Conservation (phyloP, 306 rosid genomes). For the Inga oerstediana region DNA sequence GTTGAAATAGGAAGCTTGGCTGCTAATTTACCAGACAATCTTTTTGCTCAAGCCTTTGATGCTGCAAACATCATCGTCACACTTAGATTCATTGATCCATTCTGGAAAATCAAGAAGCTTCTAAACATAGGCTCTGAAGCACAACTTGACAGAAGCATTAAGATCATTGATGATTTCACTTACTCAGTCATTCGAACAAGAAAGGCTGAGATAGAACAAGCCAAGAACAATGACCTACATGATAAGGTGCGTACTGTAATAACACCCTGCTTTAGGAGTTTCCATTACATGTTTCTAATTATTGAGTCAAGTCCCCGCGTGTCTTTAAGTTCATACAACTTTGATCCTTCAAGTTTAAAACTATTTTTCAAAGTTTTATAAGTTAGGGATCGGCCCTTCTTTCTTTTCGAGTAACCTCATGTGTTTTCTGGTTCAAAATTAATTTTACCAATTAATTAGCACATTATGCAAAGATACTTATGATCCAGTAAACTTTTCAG, state of each 20-base stretch:
- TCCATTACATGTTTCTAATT: no score
- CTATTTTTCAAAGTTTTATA: no score
- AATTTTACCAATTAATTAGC: no score
- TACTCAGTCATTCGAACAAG: conserved; percentile 77
- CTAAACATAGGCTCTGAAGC: conserved; percentile 83
- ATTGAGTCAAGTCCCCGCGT: no score
- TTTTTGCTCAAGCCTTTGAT: conserved; percentile 86
- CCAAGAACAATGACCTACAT: conserved; percentile 35
- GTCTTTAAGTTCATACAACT: no score
- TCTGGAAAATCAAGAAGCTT: conserved; percentile 77
- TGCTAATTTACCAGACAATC: conserved; percentile 69
- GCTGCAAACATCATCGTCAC: conserved; percentile 86
- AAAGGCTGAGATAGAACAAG: conserved; percentile 74
- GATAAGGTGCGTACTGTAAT: conserved; percentile 48
- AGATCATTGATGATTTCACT: conserved; percentile 74
- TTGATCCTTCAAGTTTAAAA: no score
- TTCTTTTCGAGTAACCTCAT: no score
- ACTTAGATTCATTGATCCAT: conserved; percentile 83
- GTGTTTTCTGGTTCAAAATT: no score
- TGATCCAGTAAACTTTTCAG: no score
- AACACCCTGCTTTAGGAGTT: neutral
- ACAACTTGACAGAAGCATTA: conserved; percentile 74
- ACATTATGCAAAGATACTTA: no score
- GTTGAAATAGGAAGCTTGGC: conserved; percentile 91
- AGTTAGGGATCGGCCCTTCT: no score